Base-by-base conservation (phyloP, 2,329 filamentous ascomycete genomes). In the Cladosporium sp. region DNA sequence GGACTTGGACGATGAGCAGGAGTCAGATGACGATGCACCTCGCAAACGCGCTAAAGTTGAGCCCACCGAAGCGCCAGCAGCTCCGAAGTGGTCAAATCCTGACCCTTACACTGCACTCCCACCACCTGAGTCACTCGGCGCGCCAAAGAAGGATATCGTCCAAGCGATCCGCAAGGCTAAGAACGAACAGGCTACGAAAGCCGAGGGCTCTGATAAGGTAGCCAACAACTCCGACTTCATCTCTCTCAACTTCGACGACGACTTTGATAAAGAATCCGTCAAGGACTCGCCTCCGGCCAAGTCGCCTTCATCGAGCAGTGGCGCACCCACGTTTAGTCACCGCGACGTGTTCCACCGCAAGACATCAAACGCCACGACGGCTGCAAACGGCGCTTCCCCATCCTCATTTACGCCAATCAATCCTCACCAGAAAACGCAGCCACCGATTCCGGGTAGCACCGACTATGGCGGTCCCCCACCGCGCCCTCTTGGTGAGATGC, bases 101-200 rank as follows among this genome's bases (percentile, higher is more conserved):
- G 92, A 97, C 66, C 90, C 91, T 0, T 96, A 97, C 69, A 95
- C 89, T 5, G 87, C 83, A 2, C 75, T 96, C 8, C 92, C 92
- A 7, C 90, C 89, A 5, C 81, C 84, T 0, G 86, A 91, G 57
- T 86, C 90, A 49, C 76, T 74, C 4, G 77, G 80, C 34, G 79
- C 80, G 17, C 95, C 93, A 70, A 89, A 86, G 68, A 85, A 83
- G 58, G 90, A 96, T 58, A 85, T 96, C 34, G 88, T 97, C 30
- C 88, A 95, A 62, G 70, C 96, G 54, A 96, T 97, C 59, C 85
- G 91, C 59, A 96, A 96, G 65, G 89, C 91, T 2, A 88, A 91
- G 42, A 75, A 90, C 29, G 80, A 84, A 32, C 76, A 82, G 18
- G 74, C 78, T 1, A 76, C 78, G 1, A 67, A 69, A 9, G 78